Evolutionary conservation across 129 eudicot genomes (phyloP).

Genomic region (Artemisia annua): DNA sequence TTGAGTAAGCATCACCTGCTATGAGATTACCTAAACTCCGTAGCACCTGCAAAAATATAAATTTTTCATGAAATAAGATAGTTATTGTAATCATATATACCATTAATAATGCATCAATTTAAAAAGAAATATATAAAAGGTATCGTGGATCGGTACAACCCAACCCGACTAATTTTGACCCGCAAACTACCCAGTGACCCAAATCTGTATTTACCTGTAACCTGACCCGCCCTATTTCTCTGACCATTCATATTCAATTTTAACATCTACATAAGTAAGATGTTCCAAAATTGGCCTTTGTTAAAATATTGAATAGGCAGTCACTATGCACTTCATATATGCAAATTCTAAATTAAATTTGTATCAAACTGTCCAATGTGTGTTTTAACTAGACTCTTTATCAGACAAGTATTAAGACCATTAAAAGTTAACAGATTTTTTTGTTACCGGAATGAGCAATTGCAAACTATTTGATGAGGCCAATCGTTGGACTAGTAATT

Average conservation of each 20-base stretch:
- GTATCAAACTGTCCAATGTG: not conserved
- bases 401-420: not conserved
- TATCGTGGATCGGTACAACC: too few relatives aligned
- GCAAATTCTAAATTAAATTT: not conserved
- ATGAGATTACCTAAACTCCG: constrained; percentile 94
- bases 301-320: not conserved
- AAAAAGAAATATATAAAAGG: too few relatives aligned
- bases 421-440: not conserved
- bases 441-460: constrained; percentile 88
- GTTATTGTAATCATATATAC: too few relatives aligned
- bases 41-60: constrained; percentile 50
- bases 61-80: too few relatives aligned
- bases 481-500: constrained; percentile 72
- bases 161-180: too few relatives aligned
- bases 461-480: constrained; percentile 74
- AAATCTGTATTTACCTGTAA: too few relatives aligned
- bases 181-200: too few relatives aligned
- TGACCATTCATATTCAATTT: not conserved
- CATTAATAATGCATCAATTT: too few relatives aligned
- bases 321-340: not conserved
- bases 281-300: not conserved
- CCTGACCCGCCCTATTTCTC: too few relatives aligned
- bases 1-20: constrained; percentile 80
- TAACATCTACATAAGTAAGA: not conserved
- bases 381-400: not conserved